Evolutionary conservation across 1,284 basidiomycete genomes (phyloP), one percentile per base, ranked within the genome.

Genomic region (Ganoderma lingzhi): DNA sequence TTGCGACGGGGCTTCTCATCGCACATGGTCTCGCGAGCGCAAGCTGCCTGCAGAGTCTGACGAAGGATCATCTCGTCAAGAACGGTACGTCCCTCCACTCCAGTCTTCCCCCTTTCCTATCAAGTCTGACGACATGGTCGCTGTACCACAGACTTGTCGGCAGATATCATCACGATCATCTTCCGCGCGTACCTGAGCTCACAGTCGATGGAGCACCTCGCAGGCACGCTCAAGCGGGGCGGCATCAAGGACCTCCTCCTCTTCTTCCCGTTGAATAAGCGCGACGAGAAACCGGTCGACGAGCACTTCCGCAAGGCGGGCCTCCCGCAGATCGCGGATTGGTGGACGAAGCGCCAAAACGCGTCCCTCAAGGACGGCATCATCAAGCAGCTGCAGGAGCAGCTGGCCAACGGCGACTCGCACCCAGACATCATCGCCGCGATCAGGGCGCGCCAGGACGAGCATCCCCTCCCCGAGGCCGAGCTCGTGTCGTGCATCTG

Each of bases 51-150:
- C 87, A 89, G 77, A 92, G 89, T 80, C 84, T 99, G 76, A 92
- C 93, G 75, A 97, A 96, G 82, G 97, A 98, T 76, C 96, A 98
- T 80, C 88, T 99, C 71, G 88, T 97, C 78, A 98, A 98, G 85
- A 96, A 98, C 76, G 92, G 94, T 93, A 64, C 84, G 80, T 61
- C 35, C 53, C 53, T 62, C 60, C 51, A 58, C 59, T 44, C 9
- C 10, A 17, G 12, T 55, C 62, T 15, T 28, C 37, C 23, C n/a
- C 14, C 55, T 39, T 61, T 55, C 64, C 12, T 62, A 64, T n/a
- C 23, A 23, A 23, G 23, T 48, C 39, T 17, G 28, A 58, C 28
- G 53, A 12, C 28, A 23, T 15, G 23, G 28, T 9, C 39, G 41
- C 45, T 23, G 8, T 17, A n/a, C 15, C 28, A 32, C 55, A 95